phyloP scores from a whole-genome alignment of 768 basidiomycete genomes.

The Calocybe gangraenosa region DNA sequence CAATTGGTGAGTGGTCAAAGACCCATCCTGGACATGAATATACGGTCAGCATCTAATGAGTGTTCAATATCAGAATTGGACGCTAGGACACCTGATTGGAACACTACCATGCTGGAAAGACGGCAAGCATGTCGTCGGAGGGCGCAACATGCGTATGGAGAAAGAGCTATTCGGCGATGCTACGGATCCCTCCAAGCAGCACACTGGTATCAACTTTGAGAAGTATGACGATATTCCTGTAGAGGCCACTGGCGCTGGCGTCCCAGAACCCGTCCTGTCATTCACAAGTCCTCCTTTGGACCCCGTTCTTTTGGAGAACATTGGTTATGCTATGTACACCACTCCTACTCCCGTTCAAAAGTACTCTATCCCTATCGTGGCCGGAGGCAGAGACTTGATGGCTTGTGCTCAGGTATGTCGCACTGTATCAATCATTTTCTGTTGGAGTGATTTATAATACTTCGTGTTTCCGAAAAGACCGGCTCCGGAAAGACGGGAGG shows the following conservation, averaged over 20 bases:
- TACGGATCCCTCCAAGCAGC: slow-evolving; percentile 80
- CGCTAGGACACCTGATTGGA: too few species aligned
- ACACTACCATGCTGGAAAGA: too few species aligned
- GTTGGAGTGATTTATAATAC: slow-evolving; percentile 7
- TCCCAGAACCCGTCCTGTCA: slow-evolving; percentile 88
- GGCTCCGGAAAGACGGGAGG: slow-evolving; percentile 99
- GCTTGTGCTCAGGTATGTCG: slow-evolving; percentile 81
- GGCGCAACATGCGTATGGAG: slow-evolving; percentile 83
- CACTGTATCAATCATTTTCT: slow-evolving; percentile 1
- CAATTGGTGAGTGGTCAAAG: too few species aligned
- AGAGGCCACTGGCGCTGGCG: slow-evolving; percentile 93
- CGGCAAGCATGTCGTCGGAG: slow-evolving; percentile 81
- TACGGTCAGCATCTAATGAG: too few species aligned
- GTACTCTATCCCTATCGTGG: slow-evolving; percentile 98
- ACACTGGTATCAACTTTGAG: slow-evolving; percentile 99
- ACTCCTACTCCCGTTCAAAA: slow-evolving; percentile 99
- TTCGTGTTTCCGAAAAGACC: slow-evolving; percentile 50
- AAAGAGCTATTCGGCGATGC: slow-evolving; percentile 94
- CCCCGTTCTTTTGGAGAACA: slow-evolving; percentile 93
- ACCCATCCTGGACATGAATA: too few species aligned
- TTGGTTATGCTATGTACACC: slow-evolving; percentile 85
- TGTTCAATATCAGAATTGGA: too few species aligned
- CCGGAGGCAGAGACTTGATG: slow-evolving; percentile 86
- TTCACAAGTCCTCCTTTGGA: slow-evolving; percentile 92
- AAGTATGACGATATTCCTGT: slow-evolving; percentile 99